Evolutionary conservation across 2,329 filamentous ascomycete species (phyloP), one percentile per base, ranked within the genome.

Genomic region (Colletotrichum liriopes): DNA sequence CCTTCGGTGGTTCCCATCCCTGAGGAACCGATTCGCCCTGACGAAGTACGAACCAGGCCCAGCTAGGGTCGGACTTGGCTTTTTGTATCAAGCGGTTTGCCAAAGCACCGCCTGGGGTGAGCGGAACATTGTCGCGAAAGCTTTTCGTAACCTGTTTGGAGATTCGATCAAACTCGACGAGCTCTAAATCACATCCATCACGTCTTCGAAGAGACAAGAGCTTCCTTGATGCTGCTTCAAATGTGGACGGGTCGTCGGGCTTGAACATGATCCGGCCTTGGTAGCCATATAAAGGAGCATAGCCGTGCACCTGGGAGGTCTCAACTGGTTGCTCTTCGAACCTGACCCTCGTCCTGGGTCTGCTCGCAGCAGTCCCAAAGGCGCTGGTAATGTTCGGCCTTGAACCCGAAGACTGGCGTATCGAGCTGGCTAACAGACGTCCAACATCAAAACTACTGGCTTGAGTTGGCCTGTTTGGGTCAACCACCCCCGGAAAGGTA

Each of bases 191-290:
- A 51, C 71, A 52, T 2, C 55, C 45, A 5, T 72, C 65, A 7
- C 23, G 9, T 29, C 14, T n/a, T 9, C 64, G 68, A 14, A 77
- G 54, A 12, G 74, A 75, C 3, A 81, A 72, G 6, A 81, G 65
- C 16, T 75, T 74, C 14, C 76, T 70, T 6, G 77, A 62, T 5
- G 79, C 79, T 1, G 12, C 29, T 2, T 74, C 45, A 41, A 76
- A 78, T 0, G 77, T 59, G 51, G 70, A 75, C 32, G 65, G 16
- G 18, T 79, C 71, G 29, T 55, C 37, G 5, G 76, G 73, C 18
- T 75, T 55, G 7, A 81, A 76, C 5, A 76, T 75, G 2, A 81
- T 66, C 4, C 63, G 66, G 12, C 80, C 91, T 2, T 80, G 76
- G 55, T 68, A 74, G 1, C 80, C 77, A 20, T 77, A 77, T 1